Evolutionary conservation across 2,329 filamentous ascomycete genomes (phyloP).

Genomic region (Ophiostoma sp.): DNA sequence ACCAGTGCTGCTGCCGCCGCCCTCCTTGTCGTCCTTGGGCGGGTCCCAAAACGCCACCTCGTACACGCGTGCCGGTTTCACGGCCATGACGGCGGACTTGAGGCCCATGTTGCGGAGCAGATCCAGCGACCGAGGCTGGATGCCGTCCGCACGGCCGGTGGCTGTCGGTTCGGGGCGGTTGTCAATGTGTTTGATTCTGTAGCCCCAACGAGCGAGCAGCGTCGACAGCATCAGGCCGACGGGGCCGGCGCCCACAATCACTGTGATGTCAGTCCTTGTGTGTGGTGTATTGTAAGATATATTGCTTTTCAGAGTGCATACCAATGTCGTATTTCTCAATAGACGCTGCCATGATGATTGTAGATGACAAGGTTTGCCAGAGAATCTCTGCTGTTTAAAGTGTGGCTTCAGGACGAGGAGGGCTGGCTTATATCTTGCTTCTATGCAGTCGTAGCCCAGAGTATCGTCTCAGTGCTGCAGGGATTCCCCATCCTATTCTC

Average conservation of each 20-base stretch:
- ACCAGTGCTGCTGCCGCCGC: slow-evolving; percentile 43
- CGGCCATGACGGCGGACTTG: slow-evolving; percentile 80
- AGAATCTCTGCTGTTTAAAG: neutral
- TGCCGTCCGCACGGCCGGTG: slow-evolving; percentile 84
- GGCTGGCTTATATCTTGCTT: neutral
- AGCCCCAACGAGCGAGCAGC: slow-evolving; percentile 85
- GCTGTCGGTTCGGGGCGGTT: slow-evolving; percentile 78
- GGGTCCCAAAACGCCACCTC: slow-evolving; percentile 72
- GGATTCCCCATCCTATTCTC: neutral
- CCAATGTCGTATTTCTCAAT: slow-evolving; percentile 18
- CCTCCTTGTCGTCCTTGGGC: slow-evolving; percentile 33
- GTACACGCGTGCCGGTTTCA: slow-evolving; percentile 80
- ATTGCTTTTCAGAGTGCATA: neutral
- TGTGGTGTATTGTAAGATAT: too few relatives aligned
- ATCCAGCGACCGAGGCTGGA: slow-evolving; percentile 84
- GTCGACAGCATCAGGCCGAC: slow-evolving; percentile 84
- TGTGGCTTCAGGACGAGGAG: neutral
- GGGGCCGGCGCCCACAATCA: slow-evolving; percentile 84
- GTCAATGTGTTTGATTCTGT: slow-evolving; percentile 92
- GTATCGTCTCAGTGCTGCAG: too few relatives aligned
- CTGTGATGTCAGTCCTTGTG: slow-evolving; percentile 38
- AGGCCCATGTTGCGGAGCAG: slow-evolving; percentile 84
- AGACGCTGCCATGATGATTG: neutral
- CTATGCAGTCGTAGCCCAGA: neutral
- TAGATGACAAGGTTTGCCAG: too few relatives aligned